Base-by-base conservation (phyloP, 1,284 basidiomycete species). In the Veloboletus limbatus region DNA sequence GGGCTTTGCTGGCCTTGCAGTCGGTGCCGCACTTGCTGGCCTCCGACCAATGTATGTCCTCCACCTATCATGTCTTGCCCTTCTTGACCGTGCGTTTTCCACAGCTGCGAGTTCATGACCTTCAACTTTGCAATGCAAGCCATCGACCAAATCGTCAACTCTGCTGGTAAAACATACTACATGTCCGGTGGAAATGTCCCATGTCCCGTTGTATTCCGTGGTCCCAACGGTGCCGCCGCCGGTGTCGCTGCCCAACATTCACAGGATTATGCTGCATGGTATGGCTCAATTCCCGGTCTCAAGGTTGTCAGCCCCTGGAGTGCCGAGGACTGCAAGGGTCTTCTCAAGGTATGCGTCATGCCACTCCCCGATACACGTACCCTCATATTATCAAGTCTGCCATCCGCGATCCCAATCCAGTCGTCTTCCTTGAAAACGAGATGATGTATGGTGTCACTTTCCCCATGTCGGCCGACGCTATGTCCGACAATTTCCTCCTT, bases 91-190 rank as follows among this genome's bases (percentile, higher is more conserved):
- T 24, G 6, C 16, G 11, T 45, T 24, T 43, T 48, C 41, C 28
- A 7, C 50, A 91, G 88, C 63, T 99, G 97, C 81, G 97, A 99
- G 78, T 99, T 99, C 79, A 99, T 97, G 93, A 97, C 93, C 9
- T 96, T 92, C 73, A 92, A 94, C 76, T 93, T 93, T 65, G 90
- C 91, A 52, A 93, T 92, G 91, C 88, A 92, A 71, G 94, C 96
- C 53, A 99, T 99, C 67, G 97, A 99, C 74, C 97, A 99, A 69
- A 98, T 99, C 57, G 91, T 99, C 72, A 99, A 99, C 83, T 98
- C 95, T n/a, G 97, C 90, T 51, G 97, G 92, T 58, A 99, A 99
- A 80, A 99, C 97, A 10, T 94, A 97, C 75, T 99, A 99, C 83
- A 99, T 99, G 97, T 98, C 95, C 36, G 97, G 95, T 53, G 97